phyloP scores from a whole-genome alignment of 192 early-diverging fungal species.

The Backusella tarrabulga region DNA sequence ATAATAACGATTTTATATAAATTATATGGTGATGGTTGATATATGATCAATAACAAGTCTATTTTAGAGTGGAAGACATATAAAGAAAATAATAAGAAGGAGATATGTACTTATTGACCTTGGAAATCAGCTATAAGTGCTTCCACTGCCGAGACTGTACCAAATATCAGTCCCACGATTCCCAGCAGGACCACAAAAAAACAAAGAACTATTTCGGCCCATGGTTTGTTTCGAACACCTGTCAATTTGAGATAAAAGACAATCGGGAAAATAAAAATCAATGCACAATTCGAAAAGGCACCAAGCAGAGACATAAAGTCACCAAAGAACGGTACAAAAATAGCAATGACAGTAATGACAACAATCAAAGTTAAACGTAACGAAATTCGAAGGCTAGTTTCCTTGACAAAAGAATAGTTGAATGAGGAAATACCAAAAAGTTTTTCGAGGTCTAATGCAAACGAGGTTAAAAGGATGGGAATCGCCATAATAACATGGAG shows the following conservation, averaged over 20 bases:
- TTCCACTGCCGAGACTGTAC: conserved; percentile 18
- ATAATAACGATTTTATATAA: background rate
- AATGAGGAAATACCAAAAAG: conserved; percentile 46
- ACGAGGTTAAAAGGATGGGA: conserved; percentile 69
- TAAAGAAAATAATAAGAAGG: background rate
- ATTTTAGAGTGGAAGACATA: background rate
- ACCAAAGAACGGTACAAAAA: conserved; percentile 74
- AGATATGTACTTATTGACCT: background rate
- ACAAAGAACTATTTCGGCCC: conserved; percentile 1
- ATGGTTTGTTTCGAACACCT: conserved; percentile 43
- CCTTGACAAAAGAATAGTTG: conserved; percentile 33
- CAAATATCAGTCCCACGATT: conserved; percentile 27
- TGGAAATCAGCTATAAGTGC: conserved; percentile 22
- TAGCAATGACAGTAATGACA: conserved; percentile 49
- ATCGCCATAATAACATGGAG: conserved; percentile 76
- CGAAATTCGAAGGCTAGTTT: conserved; percentile 50
- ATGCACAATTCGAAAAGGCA: conserved; percentile 61
- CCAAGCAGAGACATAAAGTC: conserved; percentile 78
- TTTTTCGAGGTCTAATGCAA: conserved; percentile 64
- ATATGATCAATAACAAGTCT: background rate
- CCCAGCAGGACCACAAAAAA: conserved; percentile 21
- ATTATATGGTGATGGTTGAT: background rate
- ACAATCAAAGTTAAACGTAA: conserved; percentile 55
- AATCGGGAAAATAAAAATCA: conserved; percentile 73
- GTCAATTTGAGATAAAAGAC: conserved; percentile 69